A percentile compares a stretch with the other conserved stretches of the same genome.
These are phyloP conservation scores for Xylaria hypoxylon DNA, from an alignment of 2,329 filamentous ascomycete genomes.

Conservation along the genomic window DNA sequence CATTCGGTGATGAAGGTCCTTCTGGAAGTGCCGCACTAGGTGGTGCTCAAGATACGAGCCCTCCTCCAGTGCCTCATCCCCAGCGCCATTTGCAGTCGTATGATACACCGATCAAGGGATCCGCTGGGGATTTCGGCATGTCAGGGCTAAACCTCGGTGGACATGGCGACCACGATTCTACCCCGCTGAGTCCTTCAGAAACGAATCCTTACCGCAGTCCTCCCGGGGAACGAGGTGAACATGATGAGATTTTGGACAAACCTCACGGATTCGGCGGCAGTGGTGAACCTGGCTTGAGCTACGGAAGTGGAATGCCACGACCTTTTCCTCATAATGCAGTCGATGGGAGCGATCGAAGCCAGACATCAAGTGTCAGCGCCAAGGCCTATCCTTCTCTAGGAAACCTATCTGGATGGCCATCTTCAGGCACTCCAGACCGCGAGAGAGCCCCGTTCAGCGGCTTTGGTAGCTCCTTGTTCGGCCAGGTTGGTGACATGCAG, in stretches of 20 bases:
- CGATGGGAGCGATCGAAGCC: conserved; percentile 87
- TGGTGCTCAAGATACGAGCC: conserved; percentile 77
- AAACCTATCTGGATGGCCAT: conserved; percentile 72
- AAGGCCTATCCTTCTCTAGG: conserved; percentile 76
- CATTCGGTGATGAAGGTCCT: conserved; percentile 75
- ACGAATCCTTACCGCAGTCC: conserved; percentile 98
- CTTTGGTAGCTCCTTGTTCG: conserved; percentile 85
- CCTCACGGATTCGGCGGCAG: conserved; percentile 65
- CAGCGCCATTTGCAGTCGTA: conserved; percentile 56
- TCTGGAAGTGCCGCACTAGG: conserved; percentile 79
- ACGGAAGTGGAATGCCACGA: conserved; percentile 58
- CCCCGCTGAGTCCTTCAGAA: conserved; percentile 88
- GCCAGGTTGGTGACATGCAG: conserved; percentile 80
- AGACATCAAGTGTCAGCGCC: conserved; percentile 88
- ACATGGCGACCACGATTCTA: conserved; percentile 69
- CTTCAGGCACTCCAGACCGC: conserved; percentile 75
- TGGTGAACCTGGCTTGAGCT: conserved; percentile 60
- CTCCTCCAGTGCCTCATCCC: conserved; percentile 52
- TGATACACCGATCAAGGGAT: conserved; percentile 67
- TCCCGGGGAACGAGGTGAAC: conserved; percentile 75
- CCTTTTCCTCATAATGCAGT: conserved; percentile 61
- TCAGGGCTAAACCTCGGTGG: conserved; percentile 68
- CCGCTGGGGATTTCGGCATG: conserved; percentile 71
- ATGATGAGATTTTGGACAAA: conserved; percentile 66
- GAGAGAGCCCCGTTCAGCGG: conserved; percentile 68